Conservation (phyloP, 106 monocot genomes). For the Cymbidium sinense region DNA sequence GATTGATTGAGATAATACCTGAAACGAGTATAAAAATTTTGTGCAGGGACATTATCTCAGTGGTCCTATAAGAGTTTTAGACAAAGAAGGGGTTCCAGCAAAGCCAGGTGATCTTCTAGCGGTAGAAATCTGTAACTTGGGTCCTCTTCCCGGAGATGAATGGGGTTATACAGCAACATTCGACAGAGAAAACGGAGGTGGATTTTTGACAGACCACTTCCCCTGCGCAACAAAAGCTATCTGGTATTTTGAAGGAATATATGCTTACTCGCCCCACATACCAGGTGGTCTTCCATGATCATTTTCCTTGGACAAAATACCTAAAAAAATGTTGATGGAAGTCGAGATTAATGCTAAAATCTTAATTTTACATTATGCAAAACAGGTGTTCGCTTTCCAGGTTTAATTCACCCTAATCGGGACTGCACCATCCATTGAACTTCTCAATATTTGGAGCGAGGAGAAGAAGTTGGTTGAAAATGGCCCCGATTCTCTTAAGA, state of each 20-base stretch:
- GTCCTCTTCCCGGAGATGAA: conserved; percentile 84
- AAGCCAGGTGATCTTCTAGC: conserved; percentile 77
- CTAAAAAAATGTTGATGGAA: not conserved
- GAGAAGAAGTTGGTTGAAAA: conserved; percentile 57
- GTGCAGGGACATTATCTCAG: conserved; percentile 80
- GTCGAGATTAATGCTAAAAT: not conserved
- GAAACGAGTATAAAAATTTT: conserved; percentile 4
- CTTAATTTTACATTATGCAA: not conserved
- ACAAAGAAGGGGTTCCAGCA: conserved; percentile 55
- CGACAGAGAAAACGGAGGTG: conserved; percentile 87
- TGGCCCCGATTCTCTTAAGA: conserved; percentile 23
- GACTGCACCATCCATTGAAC: conserved; percentile 76
- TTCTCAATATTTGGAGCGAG: conserved; percentile 80
- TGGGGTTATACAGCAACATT: conserved; percentile 92
- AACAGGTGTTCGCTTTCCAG: conserved; percentile 78
- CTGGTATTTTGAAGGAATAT: conserved; percentile 95
- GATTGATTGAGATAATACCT: not conserved
- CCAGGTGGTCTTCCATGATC: conserved; percentile 29
- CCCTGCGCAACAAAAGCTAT: conserved; percentile 77
- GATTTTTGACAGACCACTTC: conserved; percentile 88
- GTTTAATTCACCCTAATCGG: conserved; percentile 75
- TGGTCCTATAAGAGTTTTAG: conserved; percentile 61
- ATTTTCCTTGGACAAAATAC: not conserved
- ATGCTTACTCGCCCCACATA: conserved; percentile 82
- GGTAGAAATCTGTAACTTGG: conserved; percentile 83